These are phyloP conservation scores for Yueomyces sinensis DNA, from an alignment of 805 yeast species.

Conservation along the genomic window DNA sequence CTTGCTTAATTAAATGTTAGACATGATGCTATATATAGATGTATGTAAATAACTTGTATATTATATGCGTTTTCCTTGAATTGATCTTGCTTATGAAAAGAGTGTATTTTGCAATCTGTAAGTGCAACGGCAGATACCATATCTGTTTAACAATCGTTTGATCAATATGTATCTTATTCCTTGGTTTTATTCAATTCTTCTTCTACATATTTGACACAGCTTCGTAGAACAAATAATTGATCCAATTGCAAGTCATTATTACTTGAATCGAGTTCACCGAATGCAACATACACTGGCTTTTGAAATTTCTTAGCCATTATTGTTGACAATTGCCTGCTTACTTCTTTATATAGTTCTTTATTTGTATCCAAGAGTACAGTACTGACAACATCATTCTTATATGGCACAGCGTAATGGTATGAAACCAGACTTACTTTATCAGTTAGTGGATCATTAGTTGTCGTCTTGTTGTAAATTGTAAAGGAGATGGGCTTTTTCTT, in stretches of 20 bases:
- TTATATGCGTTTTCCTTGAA: too few relatives aligned
- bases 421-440: constrained; percentile 7
- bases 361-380: constrained; percentile 16
- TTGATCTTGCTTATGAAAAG: too few relatives aligned
- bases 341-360: constrained; percentile 16
- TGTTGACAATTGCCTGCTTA: constrained; percentile 18
- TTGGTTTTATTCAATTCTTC: constrained; percentile 1
- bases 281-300: constrained; percentile 19
- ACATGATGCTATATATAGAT: too few relatives aligned
- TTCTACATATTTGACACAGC: constrained; percentile 12
- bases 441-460: neutral
- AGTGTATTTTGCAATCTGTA: too few relatives aligned
- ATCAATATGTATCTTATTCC: constrained; percentile 24
- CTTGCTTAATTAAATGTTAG: too few relatives aligned
- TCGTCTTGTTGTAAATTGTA: constrained; percentile 4
- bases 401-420: constrained; percentile 19
- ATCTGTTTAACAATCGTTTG: too few relatives aligned
- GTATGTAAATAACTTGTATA: too few relatives aligned
- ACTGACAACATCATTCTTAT: constrained; percentile 11
- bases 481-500: constrained; percentile 14
- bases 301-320: constrained; percentile 13
- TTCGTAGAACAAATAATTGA: constrained; percentile 13
- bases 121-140: too few relatives aligned
- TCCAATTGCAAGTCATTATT: constrained; percentile 7
- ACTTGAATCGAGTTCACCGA: constrained; percentile 4